These are phyloP conservation scores for Galeopsis tetrahit DNA, from an alignment of 257 asterid species.

Conservation along the genomic window DNA sequence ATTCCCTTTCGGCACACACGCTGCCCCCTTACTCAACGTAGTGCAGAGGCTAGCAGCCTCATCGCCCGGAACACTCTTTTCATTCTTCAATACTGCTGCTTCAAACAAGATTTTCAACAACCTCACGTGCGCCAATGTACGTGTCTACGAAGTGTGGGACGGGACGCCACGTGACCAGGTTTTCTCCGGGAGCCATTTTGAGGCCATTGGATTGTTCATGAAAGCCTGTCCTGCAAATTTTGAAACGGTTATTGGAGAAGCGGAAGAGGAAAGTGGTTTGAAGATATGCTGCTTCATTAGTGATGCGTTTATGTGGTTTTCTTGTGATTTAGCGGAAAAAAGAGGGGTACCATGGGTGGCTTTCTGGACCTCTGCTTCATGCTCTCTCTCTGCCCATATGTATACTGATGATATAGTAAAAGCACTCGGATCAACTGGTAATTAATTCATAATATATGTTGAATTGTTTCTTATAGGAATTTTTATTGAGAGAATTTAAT, in stretches of 20 bases:
- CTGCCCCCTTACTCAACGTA: conserved; percentile 57
- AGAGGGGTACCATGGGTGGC: conserved; percentile 68
- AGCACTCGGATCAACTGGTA: conserved; percentile 35
- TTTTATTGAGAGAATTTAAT: background rate
- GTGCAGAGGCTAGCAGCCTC: conserved; percentile 54
- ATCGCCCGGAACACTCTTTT: conserved; percentile 43
- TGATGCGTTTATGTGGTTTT: conserved; percentile 74
- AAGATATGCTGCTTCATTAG: conserved; percentile 51
- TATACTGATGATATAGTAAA: conserved; percentile 53
- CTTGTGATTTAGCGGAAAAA: conserved; percentile 56
- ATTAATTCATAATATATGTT: background rate
- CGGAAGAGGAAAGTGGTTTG: conserved; percentile 52
- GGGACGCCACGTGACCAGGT: conserved; percentile 47
- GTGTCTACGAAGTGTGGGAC: conserved; percentile 53
- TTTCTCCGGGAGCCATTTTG: conserved; percentile 48
- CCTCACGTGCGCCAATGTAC: conserved; percentile 32
- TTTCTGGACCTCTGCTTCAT: conserved; percentile 64
- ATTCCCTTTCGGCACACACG: conserved; percentile 84
- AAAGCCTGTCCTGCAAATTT: conserved; percentile 59
- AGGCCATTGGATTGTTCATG: conserved; percentile 55
- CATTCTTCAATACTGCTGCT: conserved; percentile 57
- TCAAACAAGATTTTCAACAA: conserved; percentile 43
- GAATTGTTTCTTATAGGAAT: background rate
- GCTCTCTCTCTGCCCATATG: conserved; percentile 59
- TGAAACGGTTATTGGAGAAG: conserved; percentile 46